phyloP scores from a whole-genome alignment of 495 filamentous ascomycete genomes.

The Trichocladium uniseriatum region DNA sequence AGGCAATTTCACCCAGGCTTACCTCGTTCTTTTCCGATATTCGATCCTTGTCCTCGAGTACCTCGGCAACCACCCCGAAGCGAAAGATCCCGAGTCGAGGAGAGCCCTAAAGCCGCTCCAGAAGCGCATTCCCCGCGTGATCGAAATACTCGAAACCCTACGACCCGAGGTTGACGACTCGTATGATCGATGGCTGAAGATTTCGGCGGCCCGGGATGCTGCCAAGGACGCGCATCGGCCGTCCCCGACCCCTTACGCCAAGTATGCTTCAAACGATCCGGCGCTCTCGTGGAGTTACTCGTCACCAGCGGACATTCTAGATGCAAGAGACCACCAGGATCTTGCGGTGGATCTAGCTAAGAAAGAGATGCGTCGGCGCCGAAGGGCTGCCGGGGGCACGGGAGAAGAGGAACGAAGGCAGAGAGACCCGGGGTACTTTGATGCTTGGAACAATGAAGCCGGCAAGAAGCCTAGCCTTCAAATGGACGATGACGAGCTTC shows the following conservation, averaged over 20 bases:
- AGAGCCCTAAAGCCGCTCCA: constrained; percentile 15
- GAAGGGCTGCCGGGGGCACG: constrained; percentile 45
- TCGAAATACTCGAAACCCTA: constrained; percentile 50
- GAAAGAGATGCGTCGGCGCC: constrained; percentile 61
- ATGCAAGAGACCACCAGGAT: constrained; percentile 61
- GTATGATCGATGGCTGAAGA: constrained; percentile 28
- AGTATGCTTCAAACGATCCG: constrained; percentile 39
- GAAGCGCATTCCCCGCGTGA: constrained; percentile 20
- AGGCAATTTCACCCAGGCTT: constrained; percentile 77
- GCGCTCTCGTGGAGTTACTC: constrained; percentile 34
- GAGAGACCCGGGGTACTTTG: constrained; percentile 55
- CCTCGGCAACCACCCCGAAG: constrained; percentile 57
- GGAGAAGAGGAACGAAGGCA: constrained; percentile 48
- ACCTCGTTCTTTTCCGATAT: constrained; percentile 76
- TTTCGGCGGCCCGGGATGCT: constrained; percentile 9
- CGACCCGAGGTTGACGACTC: constrained; percentile 32
- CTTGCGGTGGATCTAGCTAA: constrained; percentile 71
- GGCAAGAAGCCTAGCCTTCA: constrained; percentile 3
- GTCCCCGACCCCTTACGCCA: constrained; percentile 17
- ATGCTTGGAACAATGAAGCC: constrained; percentile 40
- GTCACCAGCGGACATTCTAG: constrained; percentile 40
- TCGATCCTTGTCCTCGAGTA: constrained; percentile 57
- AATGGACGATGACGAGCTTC: constrained; percentile 39
- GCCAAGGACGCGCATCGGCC: constrained; percentile 5
- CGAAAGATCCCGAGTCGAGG: constrained; percentile 38